Percentiles rank a stretch among this genome's conserved stretches.
Conservation (phyloP, 768 basidiomycete species). For the Lyophyllum atratum region DNA sequence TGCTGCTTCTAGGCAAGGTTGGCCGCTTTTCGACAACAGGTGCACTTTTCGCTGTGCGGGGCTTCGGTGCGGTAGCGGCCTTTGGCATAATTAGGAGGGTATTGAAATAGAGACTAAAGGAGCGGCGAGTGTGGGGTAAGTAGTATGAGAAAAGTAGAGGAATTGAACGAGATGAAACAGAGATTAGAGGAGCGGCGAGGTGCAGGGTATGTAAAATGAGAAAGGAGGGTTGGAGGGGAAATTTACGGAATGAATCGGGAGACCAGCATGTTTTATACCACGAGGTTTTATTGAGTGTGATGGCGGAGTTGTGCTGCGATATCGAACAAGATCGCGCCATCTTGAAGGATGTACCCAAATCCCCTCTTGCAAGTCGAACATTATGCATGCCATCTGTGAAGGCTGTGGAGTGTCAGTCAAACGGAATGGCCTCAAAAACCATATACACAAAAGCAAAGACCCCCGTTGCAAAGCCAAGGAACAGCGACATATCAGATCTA, state of each 20-base stretch:
- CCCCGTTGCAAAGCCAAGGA: not conserved
- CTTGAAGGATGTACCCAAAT: not conserved
- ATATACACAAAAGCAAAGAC: not conserved
- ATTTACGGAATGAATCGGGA: not conserved
- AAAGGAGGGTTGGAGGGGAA: too few relatives aligned
- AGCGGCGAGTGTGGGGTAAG: not conserved
- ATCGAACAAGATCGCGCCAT: not conserved
- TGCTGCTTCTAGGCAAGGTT: not conserved
- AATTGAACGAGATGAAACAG: not conserved
- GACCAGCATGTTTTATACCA: not conserved
- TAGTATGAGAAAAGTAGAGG: not conserved
- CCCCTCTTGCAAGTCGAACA: not conserved
- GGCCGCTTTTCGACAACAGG: not conserved
- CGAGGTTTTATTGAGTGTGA: not conserved
- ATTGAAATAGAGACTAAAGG: not conserved
- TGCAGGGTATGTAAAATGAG: too few relatives aligned
- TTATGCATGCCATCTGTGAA: not conserved
- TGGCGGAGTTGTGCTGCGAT: not conserved
- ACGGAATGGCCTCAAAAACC: constrained; percentile 3
- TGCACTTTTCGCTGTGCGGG: not conserved
- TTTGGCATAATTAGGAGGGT: not conserved
- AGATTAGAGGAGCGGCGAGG: too few relatives aligned
- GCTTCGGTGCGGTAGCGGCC: not conserved
- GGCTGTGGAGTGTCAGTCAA: constrained; percentile 2
- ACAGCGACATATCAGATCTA: not conserved